Base-by-base conservation (phyloP, 352 stramenopile genomes). In the Phytophthora sansomeana region DNA sequence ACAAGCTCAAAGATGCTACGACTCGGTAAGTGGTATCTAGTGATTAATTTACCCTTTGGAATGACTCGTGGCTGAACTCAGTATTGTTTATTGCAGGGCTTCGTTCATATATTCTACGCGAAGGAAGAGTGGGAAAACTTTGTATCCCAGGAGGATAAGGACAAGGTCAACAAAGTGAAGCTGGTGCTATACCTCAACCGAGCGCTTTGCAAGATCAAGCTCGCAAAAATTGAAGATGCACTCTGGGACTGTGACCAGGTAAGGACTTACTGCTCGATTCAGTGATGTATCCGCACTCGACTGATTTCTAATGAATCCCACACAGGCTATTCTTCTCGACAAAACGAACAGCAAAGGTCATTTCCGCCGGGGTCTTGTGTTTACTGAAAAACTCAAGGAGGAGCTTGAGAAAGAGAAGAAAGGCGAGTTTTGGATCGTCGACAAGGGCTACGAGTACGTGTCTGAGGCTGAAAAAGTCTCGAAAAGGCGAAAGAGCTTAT, bases 101-200 rank as follows among this genome's bases (percentile, higher is more conserved):
- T 96, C 49, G 87, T 96, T 4, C 83, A 94, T 67, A 91, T 93
- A 14, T 96, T 96, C 59, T 96, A 87, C 60, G 78, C 76, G 29
- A 96, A 96, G 50, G 87, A 96, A 47, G 87, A 96, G 62, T 90
- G 87, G 83, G 87, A 96, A 58, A 81, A 90, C 39, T 78, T 93
- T 35, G 76, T 96, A 30, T 68, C 84, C 1, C 64, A 85, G 30
- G 67, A 79, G 44, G 87, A 96, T 51, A 93, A 93, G 58, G 68
- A 80, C 57, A 91, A 92, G 61, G 63, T 96, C 46, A 96, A 94
- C 63, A 71, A 77, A 61, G 79, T 93, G 39, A 96, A 96, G 74
- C 67, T 87, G 44, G 78, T 94, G 24, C 58, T 96, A 28, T 96
- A 96, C 54, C 66, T 96, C 28, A 96, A 96, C 64, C 82, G 87